These are phyloP conservation scores for Rhizoclosmatium sp. DNA, from an alignment of 192 early-diverging fungal genomes.

Conservation along the genomic window DNA sequence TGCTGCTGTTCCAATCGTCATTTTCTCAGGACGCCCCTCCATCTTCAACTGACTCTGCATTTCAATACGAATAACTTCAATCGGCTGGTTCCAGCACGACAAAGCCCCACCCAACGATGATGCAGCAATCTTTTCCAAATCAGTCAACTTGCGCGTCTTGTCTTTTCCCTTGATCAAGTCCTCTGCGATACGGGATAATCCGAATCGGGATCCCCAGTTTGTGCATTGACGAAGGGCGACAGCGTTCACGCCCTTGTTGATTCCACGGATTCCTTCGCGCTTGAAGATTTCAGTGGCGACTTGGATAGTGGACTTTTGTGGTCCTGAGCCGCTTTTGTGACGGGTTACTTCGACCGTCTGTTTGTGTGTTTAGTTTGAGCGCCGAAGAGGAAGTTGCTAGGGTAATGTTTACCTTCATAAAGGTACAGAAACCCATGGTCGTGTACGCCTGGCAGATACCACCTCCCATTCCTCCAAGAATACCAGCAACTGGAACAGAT, in stretches of 20 bases:
- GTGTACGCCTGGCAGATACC: constrained; percentile 83
- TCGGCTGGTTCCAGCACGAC: constrained; percentile 98
- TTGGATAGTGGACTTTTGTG: constrained; percentile 76
- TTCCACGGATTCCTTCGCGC: constrained; percentile 91
- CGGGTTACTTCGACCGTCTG: constrained; percentile 96
- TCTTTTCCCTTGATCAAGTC: constrained; percentile 64
- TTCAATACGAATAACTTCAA: constrained; percentile 98
- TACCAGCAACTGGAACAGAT: constrained; percentile 63
- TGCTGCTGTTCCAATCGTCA: constrained; percentile 83
- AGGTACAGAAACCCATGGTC: constrained; percentile 99
- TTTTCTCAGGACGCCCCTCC: constrained; percentile 86
- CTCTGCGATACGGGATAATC: constrained; percentile 62
- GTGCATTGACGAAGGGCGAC: constrained; percentile 94
- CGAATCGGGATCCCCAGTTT: constrained; percentile 98
- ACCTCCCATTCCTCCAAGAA: constrained; percentile 93
- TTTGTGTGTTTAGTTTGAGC: not conserved
- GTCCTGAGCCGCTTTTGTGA: constrained; percentile 73
- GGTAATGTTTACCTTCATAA: constrained; percentile 70
- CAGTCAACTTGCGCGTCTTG: constrained; percentile 40
- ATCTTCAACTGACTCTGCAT: constrained; percentile 97
- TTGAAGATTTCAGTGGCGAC: constrained; percentile 91
- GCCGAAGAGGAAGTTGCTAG: not conserved
- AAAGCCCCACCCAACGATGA: constrained; percentile 89
- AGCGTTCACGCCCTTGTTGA: constrained; percentile 99
- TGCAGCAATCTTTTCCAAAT: constrained; percentile 73